phyloP scores from a whole-genome alignment of 176 grass and related monocot species.

The Triticum timopheevii region DNA sequence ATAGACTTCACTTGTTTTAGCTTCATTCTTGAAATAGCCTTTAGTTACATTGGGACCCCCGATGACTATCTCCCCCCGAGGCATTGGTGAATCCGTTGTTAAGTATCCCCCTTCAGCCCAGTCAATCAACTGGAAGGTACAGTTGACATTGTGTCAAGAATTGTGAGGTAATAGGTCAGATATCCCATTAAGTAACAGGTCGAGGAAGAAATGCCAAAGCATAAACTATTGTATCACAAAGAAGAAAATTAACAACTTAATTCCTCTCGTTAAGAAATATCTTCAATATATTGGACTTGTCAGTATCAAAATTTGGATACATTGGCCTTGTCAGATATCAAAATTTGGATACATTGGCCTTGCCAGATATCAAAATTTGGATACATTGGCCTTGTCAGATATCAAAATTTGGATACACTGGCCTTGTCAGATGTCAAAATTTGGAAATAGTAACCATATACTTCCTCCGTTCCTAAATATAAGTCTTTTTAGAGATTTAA shows the following conservation, averaged over 20 bases:
- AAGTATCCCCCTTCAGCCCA: constrained; percentile 93
- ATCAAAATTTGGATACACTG: not conserved
- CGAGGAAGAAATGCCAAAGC: constrained; percentile 9
- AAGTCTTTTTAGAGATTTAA: too few species aligned
- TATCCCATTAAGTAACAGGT: constrained; percentile 6
- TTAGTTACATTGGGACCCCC: constrained; percentile 91
- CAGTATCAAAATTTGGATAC: not conserved
- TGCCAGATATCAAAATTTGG: too few species aligned
- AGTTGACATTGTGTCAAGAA: constrained; percentile 31
- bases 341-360: not conserved
- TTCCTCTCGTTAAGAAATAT: not conserved
- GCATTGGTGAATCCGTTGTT: constrained; percentile 78
- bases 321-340: not conserved
- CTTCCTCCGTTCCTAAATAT: too few species aligned
- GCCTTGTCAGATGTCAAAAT: not conserved
- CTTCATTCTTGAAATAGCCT: constrained; percentile 91
- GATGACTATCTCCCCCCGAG: constrained; percentile 90
- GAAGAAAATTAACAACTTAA: not conserved
- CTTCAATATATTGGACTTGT: constrained; percentile 14
- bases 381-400: not conserved
- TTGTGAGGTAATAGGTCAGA: constrained; percentile 18
- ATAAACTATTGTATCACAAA: not conserved
- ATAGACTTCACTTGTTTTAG: constrained; percentile 94
- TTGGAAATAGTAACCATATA: not conserved
- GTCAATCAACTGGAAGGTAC: constrained; percentile 74